Base-by-base conservation (phyloP, 2,329 filamentous ascomycete genomes). In the Didymella pinodella region DNA sequence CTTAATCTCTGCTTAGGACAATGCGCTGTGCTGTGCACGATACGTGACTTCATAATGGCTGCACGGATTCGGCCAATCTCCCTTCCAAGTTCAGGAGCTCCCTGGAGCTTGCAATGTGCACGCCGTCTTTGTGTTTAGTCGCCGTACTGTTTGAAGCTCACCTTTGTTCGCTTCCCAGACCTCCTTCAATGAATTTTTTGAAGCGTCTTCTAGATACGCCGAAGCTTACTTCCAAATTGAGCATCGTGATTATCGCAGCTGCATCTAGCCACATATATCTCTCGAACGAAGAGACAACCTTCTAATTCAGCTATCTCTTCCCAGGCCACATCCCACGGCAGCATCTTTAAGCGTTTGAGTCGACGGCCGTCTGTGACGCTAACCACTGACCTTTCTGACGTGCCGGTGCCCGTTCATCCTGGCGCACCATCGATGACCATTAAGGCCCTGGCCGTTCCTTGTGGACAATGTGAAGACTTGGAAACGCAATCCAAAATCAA, bases 391-490 rank as follows among this genome's bases (percentile, higher is more conserved):
- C n/a, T 18, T 3, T 32, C 22, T 18, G 34, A 20, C 6, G 14
- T 31, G 1, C 14, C 10, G 14, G 10, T 40, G 7, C n/a, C 18
- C 26, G 3, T 29, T n/a, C 26, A 22, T 16, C 12, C 20, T 12
- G 20, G 25, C 12, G 2, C 29, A 22, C 14, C 22, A 7, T 38
- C 31, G 28, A 32, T 36, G 4, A 22, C 14, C 18, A 5, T 8
- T 6, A 18, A 22, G 28, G 18, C 29, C 8, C 8, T 8, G 40
- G 22, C 14, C 36, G 31, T 32, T 7, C 34, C 34, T 10, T 40
- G 50, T 46, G 32, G 34, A 7, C 45, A 48, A n/a, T 61, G 48
- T 26, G 53, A 57, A 11, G 45, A 57, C 31, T 40, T 49, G 31
- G 32, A 29, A 18, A 41, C 32, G 10, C 48, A 53, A 28, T 49